Evolutionary conservation across 192 early-diverging fungal genomes (phyloP).

Genomic region (Backusella parvicylindrica): DNA sequence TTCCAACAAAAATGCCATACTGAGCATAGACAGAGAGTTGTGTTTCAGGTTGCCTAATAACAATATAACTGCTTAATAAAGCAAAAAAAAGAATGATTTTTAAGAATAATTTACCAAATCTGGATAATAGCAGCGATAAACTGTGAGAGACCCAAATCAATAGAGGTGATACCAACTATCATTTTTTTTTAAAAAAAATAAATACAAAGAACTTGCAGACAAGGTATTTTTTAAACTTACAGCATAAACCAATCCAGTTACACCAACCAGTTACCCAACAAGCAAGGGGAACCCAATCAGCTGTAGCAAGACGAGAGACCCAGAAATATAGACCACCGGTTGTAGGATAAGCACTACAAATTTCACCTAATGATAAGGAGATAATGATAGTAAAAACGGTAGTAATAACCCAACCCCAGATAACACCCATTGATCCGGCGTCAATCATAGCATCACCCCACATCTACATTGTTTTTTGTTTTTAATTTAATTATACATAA

Average conservation of each 20-base stretch:
- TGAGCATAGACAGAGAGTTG: conserved; percentile 38
- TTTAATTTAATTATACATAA: neutral
- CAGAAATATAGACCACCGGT: conserved; percentile 53
- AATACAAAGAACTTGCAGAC: neutral
- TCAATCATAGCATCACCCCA: conserved; percentile 43
- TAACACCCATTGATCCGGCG: conserved; percentile 46
- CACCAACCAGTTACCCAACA: conserved; percentile 53
- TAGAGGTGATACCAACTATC: conserved; percentile 36
- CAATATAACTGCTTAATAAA: neutral
- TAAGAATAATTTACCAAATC: conserved; percentile 16
- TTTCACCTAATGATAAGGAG: conserved; percentile 49
- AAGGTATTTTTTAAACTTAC: neutral
- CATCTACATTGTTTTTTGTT: conserved; percentile 10
- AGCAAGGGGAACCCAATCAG: conserved; percentile 46
- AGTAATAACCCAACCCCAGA: conserved; percentile 53
- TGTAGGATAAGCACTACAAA: conserved; percentile 50
- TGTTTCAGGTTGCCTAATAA: conserved; percentile 25
- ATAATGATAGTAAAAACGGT: conserved; percentile 42
- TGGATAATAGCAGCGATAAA: conserved; percentile 43
- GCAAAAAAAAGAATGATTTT: no score
- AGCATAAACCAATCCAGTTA: conserved; percentile 49
- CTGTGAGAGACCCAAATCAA: conserved; percentile 48
- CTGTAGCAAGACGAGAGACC: conserved; percentile 41
- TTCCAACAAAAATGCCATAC: conserved; percentile 49
- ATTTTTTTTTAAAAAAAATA: neutral